A percentile compares a stretch with the other conserved stretches of the same genome.
Evolutionary conservation across 306 rosid species (phyloP).

Genomic region (Echinosophora koreensis): DNA sequence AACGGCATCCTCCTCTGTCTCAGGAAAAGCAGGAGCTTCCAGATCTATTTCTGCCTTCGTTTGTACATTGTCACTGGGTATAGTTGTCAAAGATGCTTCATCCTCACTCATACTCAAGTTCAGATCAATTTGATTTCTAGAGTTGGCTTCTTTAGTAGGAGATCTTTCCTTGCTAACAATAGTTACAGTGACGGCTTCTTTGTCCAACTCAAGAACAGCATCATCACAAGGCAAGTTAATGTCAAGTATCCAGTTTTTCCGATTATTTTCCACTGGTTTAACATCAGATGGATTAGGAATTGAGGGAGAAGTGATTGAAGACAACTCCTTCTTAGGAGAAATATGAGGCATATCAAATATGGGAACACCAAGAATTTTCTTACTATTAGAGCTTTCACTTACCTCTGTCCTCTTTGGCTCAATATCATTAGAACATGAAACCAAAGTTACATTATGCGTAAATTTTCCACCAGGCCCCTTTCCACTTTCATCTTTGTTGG

Average conservation of each 20-base stretch:
- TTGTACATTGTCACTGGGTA: constrained; percentile 51
- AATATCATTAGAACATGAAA: constrained; percentile 55
- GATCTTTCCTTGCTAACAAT: constrained; percentile 49
- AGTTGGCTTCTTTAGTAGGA: constrained; percentile 49
- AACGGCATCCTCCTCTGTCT: constrained; percentile 60
- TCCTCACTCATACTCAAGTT: constrained; percentile 77
- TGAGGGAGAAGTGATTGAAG: constrained; percentile 54
- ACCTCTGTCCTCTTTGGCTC: constrained; percentile 58
- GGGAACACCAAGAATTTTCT: constrained; percentile 76
- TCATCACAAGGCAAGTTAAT: constrained; percentile 87
- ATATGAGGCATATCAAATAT: constrained; percentile 61
- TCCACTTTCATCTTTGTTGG: constrained; percentile 56
- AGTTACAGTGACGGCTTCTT: constrained; percentile 50
- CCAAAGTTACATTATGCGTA: constrained; percentile 51
- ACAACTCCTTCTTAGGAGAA: constrained; percentile 66
- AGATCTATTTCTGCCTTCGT: constrained; percentile 67
- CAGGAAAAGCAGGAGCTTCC: constrained; percentile 69
- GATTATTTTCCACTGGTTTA: constrained; percentile 50
- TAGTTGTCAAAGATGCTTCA: constrained; percentile 65
- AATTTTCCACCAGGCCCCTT: constrained; percentile 52
- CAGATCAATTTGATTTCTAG: constrained; percentile 74
- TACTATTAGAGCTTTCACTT: constrained; percentile 54
- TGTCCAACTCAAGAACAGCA: constrained; percentile 59
- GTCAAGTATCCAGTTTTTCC: constrained; percentile 60
- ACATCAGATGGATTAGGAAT: constrained; percentile 50